Evolutionary conservation across 2,329 filamentous ascomycete genomes (phyloP), one percentile per base, ranked within the genome.

Genomic region (Calonectria henricotiae): DNA sequence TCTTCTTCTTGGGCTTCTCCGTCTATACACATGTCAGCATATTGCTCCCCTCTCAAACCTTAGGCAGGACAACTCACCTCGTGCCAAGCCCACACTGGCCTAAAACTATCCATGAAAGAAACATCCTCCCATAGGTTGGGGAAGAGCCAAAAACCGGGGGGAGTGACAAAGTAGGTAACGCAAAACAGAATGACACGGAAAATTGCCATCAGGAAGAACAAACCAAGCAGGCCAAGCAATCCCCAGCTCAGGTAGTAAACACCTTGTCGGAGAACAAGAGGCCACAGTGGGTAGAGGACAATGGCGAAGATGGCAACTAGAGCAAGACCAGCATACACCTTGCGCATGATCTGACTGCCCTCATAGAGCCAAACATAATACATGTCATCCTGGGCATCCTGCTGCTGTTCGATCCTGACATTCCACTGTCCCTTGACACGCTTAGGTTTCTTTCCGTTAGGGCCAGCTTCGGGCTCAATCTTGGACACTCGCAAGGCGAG

Each of bases 291-390:
- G 86, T 99, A 99, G 79, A 98, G 90, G 70, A 99, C 95, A 27
- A 98, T 86, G 15, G 93, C 90, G 79, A 99, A 95, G 78, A 99
- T 95, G 71, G 92, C 85, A 12, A 94, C 86, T 54, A 99, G 88
- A 4, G 95, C 95, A 65, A 95, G 92, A 8, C 87, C 92, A 8
- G 95, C 96, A 83, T 98, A 97, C 43, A 98, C 88, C 86, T 97
- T 96, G 85, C 94, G 93, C 89, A 95, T 98, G 86, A 96, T 90
- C 84, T 98, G 96, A 67, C 94, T 91, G 20, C 96, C 96, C 80
- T 99, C 96, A 83, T 95, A 98, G 65, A 99, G 87, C 95, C 96
- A 99, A 71, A 96, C 92, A 81, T 98, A 99, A 86, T 99, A 96
- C 88, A 96, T 91, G 44, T 96, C 93, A 68, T 96, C 94, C 60